Evolutionary conservation across 2,329 filamentous ascomycete genomes (phyloP), one percentile per base, ranked within the genome.

Genomic region (Biscogniauxia marginata): DNA sequence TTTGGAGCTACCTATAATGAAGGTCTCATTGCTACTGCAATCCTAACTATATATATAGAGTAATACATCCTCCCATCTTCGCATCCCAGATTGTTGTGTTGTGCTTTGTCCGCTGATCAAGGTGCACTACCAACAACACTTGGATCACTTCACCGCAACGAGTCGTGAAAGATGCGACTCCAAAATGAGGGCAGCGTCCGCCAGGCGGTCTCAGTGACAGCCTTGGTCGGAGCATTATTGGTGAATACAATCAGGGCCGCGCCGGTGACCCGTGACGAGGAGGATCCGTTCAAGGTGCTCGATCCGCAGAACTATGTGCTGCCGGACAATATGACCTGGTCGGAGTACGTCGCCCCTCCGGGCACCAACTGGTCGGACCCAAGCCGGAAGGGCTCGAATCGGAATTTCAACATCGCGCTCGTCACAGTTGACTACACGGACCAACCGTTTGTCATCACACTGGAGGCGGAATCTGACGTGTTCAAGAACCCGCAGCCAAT

Each of bases 361-460:
- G 75, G 74, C 1, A 80, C 77, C 0, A 74, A 72, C 18, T 83
- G 79, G 79, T 73, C 70, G 6, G 74, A 82, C 53, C 72, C 78
- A 1, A 63, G 66, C 0, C 70, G 67, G 30, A 77, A 71, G 55
- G 80, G 80, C 7, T 73, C 74, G 2, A 70, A 69, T 30, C 74
- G 79, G 18, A 82, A 83, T 69, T 83, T 83, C 71, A 81, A 82
- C 59, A 83, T 83, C 55, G 80, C 79, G 4, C 74, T 83, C 57
- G 75, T 83, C 22, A 72, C 76, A 1, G 73, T 83, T 30, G 80
- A 83, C 66, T 83, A 82, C 60, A 66, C 74, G 0, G 79, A 83
- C 54, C 67, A 67, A 49, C 72, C 77, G 2, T 83, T 83, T 62
- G 75, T 77, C 21, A 73, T 83, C 53, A 82, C 78, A 0, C 71